Evolutionary conservation across 192 early-diverging fungal species (phyloP).

Genomic region (Anaeromyces robustus): DNA sequence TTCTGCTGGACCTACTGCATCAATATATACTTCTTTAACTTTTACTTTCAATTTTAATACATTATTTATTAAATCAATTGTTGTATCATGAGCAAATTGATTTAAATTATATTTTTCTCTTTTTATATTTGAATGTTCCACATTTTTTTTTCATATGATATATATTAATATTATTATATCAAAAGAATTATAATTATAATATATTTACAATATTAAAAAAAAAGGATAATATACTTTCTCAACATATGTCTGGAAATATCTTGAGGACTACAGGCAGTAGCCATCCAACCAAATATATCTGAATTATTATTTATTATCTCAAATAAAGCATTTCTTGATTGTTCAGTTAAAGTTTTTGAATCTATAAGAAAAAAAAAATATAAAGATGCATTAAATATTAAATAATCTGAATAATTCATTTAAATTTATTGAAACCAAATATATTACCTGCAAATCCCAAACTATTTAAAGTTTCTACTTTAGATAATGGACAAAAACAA

Average conservation of each 20-base stretch:
- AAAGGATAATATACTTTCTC: slow-evolving; percentile 23
- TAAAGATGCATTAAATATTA: no score
- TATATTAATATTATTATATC: no score
- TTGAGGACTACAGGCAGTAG: slow-evolving; percentile 65
- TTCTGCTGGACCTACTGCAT: slow-evolving; percentile 85
- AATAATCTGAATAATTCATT: no score
- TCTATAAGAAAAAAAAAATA: no score
- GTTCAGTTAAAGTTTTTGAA: slow-evolving; percentile 82
- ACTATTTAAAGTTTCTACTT: slow-evolving; percentile 42
- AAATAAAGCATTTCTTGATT: slow-evolving; percentile 55
- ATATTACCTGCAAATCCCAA: slow-evolving; percentile 63
- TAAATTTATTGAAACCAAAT: no score
- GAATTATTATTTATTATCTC: slow-evolving; percentile 27
- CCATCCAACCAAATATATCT: slow-evolving; percentile 70
- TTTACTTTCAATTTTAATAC: slow-evolving; percentile 44
- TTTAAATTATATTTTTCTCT: slow-evolving; percentile 85
- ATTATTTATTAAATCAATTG: slow-evolving; percentile 63
- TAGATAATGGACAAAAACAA: slow-evolving; percentile 56
- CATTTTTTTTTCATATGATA: no score
- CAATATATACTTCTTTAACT: slow-evolving; percentile 70
- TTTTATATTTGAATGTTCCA: not conserved
- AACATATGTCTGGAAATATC: slow-evolving; percentile 91
- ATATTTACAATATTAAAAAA: not conserved
- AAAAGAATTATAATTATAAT: not conserved
- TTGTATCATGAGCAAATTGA: slow-evolving; percentile 81